Evolutionary conservation across 2,329 filamentous ascomycete genomes (phyloP).

Genomic region (Paraphaeosphaeria sporulosa): DNA sequence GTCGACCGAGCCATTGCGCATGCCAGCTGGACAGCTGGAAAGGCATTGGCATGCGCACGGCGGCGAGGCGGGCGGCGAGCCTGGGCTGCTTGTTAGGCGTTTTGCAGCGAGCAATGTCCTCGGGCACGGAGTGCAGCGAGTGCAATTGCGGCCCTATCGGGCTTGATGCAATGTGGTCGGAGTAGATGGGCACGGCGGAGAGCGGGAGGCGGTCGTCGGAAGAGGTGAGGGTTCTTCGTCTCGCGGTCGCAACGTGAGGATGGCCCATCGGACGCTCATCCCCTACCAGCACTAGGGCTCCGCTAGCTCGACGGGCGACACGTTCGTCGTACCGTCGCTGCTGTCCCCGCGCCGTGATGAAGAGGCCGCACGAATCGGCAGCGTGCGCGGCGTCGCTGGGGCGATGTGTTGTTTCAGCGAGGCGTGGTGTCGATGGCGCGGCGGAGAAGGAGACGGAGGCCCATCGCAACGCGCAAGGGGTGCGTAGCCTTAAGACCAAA

Average conservation of each 20-base stretch:
- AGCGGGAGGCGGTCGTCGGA: constrained; percentile 25
- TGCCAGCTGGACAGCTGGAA: constrained; percentile 37
- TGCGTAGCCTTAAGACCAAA: constrained; percentile 9
- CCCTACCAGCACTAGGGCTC: constrained; percentile 4
- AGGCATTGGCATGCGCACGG: constrained; percentile 37
- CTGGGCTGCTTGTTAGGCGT: constrained; percentile 11
- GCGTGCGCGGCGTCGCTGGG: constrained; percentile 12
- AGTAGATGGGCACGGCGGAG: constrained; percentile 21
- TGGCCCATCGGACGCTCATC: constrained; percentile 25
- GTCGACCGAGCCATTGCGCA: constrained; percentile 45
- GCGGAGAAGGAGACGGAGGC: constrained; percentile 4
- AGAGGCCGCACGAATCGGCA: constrained; percentile 10
- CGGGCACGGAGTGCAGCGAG: constrained; percentile 27
- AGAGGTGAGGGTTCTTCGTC: constrained; percentile 16
- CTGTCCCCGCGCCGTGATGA: constrained; percentile 14
- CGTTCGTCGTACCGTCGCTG: constrained; percentile 15
- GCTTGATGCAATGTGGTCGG: constrained; percentile 26
- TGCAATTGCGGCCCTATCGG: constrained; percentile 28
- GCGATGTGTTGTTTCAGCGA: constrained; percentile 19
- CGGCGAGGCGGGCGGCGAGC: constrained; percentile 27
- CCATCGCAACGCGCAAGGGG: constrained; percentile 10
- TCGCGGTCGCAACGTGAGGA: constrained; percentile 27
- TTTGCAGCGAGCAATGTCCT: constrained; percentile 28
- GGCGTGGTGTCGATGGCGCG: constrained; percentile 6
- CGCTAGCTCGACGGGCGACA: constrained; percentile 13